Conservation (phyloP, 2,329 filamentous ascomycete species). For the Paecilomyces dactylethromorphus region DNA sequence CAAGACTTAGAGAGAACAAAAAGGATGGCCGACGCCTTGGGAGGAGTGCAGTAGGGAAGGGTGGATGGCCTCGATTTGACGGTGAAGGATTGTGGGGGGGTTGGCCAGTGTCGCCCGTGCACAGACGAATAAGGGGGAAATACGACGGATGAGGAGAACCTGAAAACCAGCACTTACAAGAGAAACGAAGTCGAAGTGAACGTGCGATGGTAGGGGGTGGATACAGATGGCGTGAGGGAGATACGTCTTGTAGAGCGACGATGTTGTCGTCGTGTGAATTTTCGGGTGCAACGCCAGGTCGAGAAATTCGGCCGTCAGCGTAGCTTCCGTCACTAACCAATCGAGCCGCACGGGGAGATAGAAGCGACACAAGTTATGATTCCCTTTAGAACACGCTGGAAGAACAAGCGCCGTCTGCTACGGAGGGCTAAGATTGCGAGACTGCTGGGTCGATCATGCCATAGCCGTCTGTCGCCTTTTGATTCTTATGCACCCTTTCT, state of each 20-base stretch:
- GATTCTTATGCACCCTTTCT: background rate
- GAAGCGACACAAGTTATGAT: background rate
- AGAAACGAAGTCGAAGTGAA: slow-evolving; percentile 10
- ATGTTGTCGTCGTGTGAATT: slow-evolving; percentile 19
- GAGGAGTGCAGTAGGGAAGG: background rate
- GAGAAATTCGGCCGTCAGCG: slow-evolving; percentile 29
- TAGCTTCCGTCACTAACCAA: slow-evolving; percentile 29
- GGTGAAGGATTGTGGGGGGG: background rate
- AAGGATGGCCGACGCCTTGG: background rate
- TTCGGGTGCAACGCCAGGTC: slow-evolving; percentile 30
- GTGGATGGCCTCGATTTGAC: background rate
- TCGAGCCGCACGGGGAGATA: slow-evolving; percentile 3
- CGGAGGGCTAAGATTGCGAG: background rate
- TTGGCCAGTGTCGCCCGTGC: background rate
- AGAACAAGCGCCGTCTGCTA: background rate
- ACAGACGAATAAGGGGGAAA: slow-evolving; percentile 4
- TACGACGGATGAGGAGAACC: background rate
- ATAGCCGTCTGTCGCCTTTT: slow-evolving; percentile 4
- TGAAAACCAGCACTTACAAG: slow-evolving; percentile 4
- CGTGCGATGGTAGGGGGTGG: slow-evolving; percentile 8
- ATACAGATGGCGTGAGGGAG: slow-evolving; percentile 7
- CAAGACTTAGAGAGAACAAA: background rate
- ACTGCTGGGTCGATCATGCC: background rate
- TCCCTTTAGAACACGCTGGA: background rate
- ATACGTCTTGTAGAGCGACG: slow-evolving; percentile 1